Base-by-base conservation (phyloP, 2,329 filamentous ascomycete species). In the Paraphoma chrysanthemicola region DNA sequence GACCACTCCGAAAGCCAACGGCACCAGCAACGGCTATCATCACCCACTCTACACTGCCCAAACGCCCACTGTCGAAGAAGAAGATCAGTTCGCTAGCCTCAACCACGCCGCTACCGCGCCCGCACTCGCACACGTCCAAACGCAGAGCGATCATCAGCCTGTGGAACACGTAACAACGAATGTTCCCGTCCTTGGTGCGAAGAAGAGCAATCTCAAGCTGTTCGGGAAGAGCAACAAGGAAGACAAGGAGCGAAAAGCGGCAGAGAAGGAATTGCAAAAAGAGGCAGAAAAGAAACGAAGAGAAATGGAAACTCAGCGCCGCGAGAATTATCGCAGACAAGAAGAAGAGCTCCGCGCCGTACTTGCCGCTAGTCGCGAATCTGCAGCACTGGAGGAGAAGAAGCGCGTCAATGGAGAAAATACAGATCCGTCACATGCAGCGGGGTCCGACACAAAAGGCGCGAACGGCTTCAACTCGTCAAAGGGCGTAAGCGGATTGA, bases 51-150 rank as follows among this genome's bases (percentile, higher is more conserved):
- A 67, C 73, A 68, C 56, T n/a, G 57, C 80, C 69, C 63, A 71
- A 7, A 80, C 79, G 12, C 77, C 74, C 46, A 76, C 68, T 46
- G 70, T 62, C 63, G 83, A 76, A 76, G 78, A 72, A 67, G 79
- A 65, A 69, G 83, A 77, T 56, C 78, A 73, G 48, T 85, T 89
- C 68, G 80, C 82, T 10, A 85, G 80, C 28, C 80, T 94, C 7
- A 86, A 88, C 18, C 89, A 92, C 67, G 86, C 87, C 8, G 81
- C 83, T 18, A 91, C 90, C 1, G 87, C 88, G 1, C 89, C 74
- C 54, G 71, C 72, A 41, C 62, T 78, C n/a, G 73, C 77, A 10
- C 71, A 75, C 38, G 69, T 74, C 72, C 14, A 72, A 73, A 56
- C 54, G 10, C 60, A 52, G 48, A 67, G 52, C 61, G 68, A 73